These are phyloP conservation scores for Boletus rubropictus DNA, from an alignment of 768 basidiomycete species.

Conservation along the genomic window DNA sequence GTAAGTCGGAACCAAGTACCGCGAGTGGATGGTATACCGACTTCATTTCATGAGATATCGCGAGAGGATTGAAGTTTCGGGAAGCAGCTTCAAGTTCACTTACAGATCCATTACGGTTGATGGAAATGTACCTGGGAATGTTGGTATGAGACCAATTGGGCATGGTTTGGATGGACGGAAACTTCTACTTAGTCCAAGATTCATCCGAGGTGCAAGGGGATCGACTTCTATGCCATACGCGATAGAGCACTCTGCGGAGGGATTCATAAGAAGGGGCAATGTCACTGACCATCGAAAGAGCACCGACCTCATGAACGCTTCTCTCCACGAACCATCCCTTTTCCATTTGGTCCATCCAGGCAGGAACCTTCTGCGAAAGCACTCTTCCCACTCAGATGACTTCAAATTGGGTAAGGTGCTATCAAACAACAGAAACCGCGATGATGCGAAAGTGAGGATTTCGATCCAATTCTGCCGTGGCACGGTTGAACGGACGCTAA, in stretches of 20 bases:
- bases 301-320: conserved; percentile 59
- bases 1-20: conserved; percentile 3
- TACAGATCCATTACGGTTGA: conserved; percentile 71
- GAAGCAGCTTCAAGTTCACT: conserved; percentile 67
- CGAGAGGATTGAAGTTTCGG: conserved; percentile 59
- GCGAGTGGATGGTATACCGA: conserved; percentile 27
- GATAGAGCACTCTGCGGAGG: conserved; percentile 46
- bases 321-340: conserved; percentile 58
- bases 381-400: conserved; percentile 68
- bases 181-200: conserved; percentile 70
- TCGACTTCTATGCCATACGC: conserved; percentile 63
- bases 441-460: conserved; percentile 56
- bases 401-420: conserved; percentile 64
- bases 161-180: neutral
- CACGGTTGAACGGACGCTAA: conserved; percentile 58
- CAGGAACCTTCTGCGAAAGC: conserved; percentile 63
- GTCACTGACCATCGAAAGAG: conserved; percentile 2
- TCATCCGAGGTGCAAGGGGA: conserved; percentile 74
- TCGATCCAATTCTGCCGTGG: conserved; percentile 80
- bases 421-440: conserved; percentile 61
- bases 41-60: conserved; percentile 76
- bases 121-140: conserved; percentile 54
- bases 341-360: conserved; percentile 75
- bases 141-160: neutral
- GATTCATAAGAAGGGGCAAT: conserved; percentile 7